phyloP scores from a whole-genome alignment of 116 monocot species.

The Thalassia testudinum region DNA sequence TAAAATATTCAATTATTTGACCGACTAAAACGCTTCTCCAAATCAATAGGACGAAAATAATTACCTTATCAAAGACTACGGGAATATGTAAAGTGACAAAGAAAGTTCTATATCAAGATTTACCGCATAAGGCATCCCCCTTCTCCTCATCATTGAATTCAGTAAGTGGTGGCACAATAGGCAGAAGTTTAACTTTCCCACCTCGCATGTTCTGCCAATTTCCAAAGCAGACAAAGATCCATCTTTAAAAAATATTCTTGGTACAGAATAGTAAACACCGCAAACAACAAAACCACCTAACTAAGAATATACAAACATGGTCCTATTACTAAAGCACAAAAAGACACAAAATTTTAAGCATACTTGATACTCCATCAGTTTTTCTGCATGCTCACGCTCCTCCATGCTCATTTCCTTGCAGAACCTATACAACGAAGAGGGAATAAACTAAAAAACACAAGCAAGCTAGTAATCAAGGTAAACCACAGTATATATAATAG shows the following conservation, averaged over 20 bases:
- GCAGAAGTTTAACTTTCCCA: constrained; percentile 49
- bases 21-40: too few relatives aligned
- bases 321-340: neutral
- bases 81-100: too few relatives aligned
- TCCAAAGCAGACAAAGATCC: neutral
- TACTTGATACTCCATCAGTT: constrained; percentile 86
- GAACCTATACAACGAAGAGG: constrained; percentile 21
- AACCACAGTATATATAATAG: neutral
- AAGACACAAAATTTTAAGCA: neutral
- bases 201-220: constrained; percentile 61
- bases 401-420: constrained; percentile 71
- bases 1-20: too few relatives aligned
- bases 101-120: neutral
- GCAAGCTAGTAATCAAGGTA: neutral
- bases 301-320: neutral
- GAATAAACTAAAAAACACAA: neutral
- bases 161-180: constrained; percentile 36
- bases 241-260: too few relatives aligned
- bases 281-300: neutral
- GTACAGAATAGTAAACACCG: too few relatives aligned
- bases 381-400: constrained; percentile 72
- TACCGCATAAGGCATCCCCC: constrained; percentile 72
- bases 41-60: too few relatives aligned
- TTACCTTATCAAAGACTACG: too few relatives aligned
- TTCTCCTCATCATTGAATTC: constrained; percentile 77